Conservation (phyloP, 1,139 yeast species). For the Sugiyamaella sp. region DNA sequence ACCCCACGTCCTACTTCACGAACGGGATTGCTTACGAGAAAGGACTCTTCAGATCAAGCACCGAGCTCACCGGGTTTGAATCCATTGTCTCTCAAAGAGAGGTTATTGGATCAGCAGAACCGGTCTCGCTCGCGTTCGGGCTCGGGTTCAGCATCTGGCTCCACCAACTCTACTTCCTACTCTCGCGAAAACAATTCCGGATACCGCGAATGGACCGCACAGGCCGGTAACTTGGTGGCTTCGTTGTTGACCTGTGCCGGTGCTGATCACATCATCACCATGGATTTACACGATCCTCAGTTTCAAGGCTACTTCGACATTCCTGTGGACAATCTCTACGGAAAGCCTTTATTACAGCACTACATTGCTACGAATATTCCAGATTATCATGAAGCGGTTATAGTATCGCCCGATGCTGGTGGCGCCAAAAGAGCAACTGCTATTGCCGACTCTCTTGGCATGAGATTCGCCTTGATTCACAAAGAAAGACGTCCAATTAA, state of each 20-base stretch:
- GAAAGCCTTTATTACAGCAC: constrained; percentile 80
- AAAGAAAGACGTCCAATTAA: constrained; percentile 72
- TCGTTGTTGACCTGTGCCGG: constrained; percentile 89
- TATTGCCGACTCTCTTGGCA: constrained; percentile 85
- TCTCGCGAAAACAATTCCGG: constrained; percentile 54
- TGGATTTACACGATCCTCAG: constrained; percentile 97
- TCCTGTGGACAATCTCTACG: constrained; percentile 89
- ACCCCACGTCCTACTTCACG: constrained; percentile 51
- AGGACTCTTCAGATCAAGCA: constrained; percentile 6
- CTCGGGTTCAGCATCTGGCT: neutral
- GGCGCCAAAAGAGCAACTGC: constrained; percentile 97
- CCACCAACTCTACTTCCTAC: neutral
- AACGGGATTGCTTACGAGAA: constrained; percentile 9
- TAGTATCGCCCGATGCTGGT: constrained; percentile 96
- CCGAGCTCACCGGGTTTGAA: constrained; percentile 8
- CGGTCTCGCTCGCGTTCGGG: constrained; percentile 17
- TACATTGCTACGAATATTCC: constrained; percentile 77
- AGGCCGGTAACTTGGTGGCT: constrained; percentile 91
- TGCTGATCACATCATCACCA: constrained; percentile 93
- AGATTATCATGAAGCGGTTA: constrained; percentile 73
- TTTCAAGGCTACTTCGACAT: constrained; percentile 92
- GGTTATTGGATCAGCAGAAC: constrained; percentile 15
- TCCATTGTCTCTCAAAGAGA: constrained; percentile 19
- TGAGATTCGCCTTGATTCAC: constrained; percentile 93
- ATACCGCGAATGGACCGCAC: constrained; percentile 94